Evolutionary conservation across 2,329 filamentous ascomycete genomes (phyloP).

Genomic region (Fusarium veterinarium): DNA sequence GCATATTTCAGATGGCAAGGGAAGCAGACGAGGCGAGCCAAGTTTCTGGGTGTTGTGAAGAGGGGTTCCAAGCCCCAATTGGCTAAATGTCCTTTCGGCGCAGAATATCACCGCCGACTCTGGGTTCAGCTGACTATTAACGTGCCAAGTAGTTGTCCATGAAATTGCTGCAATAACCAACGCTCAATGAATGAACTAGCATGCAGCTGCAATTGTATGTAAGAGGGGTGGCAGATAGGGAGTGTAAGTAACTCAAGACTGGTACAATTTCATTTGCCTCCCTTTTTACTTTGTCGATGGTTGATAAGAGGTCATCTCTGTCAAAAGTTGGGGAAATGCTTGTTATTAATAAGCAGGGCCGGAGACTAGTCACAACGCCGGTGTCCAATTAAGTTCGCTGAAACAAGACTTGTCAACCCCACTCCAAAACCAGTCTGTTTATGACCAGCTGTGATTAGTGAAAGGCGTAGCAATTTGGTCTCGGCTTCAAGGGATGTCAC

Average conservation of each 20-base stretch:
- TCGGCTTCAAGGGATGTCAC: neutral
- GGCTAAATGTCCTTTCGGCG: neutral
- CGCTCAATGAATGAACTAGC: no score
- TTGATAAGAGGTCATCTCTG: neutral
- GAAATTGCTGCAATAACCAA: no score
- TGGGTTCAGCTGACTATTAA: no score
- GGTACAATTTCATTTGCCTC: no score
- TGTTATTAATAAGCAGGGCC: neutral
- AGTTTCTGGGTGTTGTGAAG: neutral
- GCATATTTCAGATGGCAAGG: neutral
- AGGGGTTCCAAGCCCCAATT: neutral
- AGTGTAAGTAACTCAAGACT: no score
- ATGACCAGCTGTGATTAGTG: no score
- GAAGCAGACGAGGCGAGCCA: rapidly evolving
- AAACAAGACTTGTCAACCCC: neutral
- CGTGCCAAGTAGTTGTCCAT: no score
- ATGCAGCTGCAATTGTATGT: no score
- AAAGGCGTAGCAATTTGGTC: neutral
- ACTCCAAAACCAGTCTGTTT: neutral
- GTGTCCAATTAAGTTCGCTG: neutral
- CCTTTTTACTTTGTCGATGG: no score
- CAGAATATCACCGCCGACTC: neutral
- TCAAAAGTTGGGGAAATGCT: neutral
- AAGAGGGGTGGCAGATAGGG: no score
- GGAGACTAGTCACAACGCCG: neutral